These are phyloP conservation scores for Boletus insuetus DNA, from an alignment of 768 basidiomycete genomes.

Conservation along the genomic window DNA sequence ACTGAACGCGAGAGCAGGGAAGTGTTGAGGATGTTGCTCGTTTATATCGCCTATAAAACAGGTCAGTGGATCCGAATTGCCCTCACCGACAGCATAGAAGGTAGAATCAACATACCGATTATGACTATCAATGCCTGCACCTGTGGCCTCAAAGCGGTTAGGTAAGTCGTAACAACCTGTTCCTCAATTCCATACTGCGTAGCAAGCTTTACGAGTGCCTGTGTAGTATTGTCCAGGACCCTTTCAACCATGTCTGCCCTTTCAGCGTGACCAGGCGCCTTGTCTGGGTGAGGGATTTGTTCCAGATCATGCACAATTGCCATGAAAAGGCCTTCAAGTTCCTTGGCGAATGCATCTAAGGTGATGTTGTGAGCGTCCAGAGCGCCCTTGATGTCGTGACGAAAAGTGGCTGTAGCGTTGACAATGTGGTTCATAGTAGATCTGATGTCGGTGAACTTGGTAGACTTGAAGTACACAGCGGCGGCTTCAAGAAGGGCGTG, in stretches of 20 bases:
- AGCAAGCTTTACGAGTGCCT: not conserved
- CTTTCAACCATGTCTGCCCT: constrained; percentile 2
- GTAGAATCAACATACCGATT: constrained; percentile 2
- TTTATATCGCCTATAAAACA: constrained; percentile 14
- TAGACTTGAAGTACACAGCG: not conserved
- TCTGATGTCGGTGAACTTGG: not conserved
- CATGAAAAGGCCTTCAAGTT: constrained; percentile 10
- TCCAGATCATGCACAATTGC: not conserved
- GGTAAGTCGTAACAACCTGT: not conserved
- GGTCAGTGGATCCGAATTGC: not conserved
- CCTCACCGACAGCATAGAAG: not conserved
- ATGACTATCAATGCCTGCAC: constrained; percentile 2
- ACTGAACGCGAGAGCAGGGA: constrained; percentile 1
- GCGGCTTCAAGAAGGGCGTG: constrained; percentile 4
- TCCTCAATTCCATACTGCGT: constrained; percentile 1
- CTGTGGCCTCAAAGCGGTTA: not conserved
- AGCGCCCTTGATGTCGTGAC: not conserved
- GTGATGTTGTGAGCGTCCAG: constrained; percentile 8
- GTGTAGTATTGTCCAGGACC: not conserved
- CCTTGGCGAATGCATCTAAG: constrained; percentile 1
- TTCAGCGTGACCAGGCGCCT: not conserved
- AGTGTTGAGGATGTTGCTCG: constrained; percentile 8
- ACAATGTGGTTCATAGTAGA: constrained; percentile 8
- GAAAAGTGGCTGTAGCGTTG: constrained; percentile 6
- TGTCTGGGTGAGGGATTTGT: not conserved